Evolutionary conservation across 306 rosid species (phyloP).

Genomic region (Cucurbita moschata): DNA sequence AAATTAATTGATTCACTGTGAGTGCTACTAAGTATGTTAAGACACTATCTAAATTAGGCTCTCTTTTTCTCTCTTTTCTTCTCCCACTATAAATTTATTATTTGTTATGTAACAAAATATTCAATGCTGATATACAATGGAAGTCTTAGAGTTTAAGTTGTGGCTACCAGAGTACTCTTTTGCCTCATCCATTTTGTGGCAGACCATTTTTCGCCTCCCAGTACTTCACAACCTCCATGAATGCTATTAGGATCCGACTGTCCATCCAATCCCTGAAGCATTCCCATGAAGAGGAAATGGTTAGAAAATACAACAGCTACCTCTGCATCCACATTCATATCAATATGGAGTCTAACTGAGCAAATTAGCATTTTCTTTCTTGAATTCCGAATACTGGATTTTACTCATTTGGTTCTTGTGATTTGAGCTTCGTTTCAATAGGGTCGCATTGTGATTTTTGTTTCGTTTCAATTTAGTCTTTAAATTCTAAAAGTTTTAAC

Average conservation of each 20-base stretch:
- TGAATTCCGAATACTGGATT: too few species aligned
- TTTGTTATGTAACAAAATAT: background rate
- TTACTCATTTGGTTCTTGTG: background rate
- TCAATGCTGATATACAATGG: background rate
- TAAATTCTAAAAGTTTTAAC: too few species aligned
- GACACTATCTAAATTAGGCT: background rate
- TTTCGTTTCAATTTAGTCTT: too few species aligned
- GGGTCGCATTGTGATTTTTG: background rate
- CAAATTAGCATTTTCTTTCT: background rate
- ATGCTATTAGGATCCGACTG: conserved; percentile 37
- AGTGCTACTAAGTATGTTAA: background rate
- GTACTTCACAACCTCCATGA: conserved; percentile 46
- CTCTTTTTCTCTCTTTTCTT: background rate
- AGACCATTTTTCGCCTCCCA: conserved; percentile 45
- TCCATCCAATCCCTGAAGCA: conserved; percentile 35
- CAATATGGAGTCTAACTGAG: background rate
- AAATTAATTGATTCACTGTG: too few species aligned
- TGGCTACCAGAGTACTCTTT: conserved; percentile 9
- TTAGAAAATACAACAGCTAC: background rate
- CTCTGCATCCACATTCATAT: background rate
- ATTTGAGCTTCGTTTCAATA: too few species aligned
- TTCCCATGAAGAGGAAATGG: background rate
- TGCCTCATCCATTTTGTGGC: conserved; percentile 66
- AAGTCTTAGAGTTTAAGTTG: background rate
- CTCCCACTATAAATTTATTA: background rate